phyloP scores from a whole-genome alignment of 352 stramenopile genomes.

The Pythium insidiosum region DNA sequence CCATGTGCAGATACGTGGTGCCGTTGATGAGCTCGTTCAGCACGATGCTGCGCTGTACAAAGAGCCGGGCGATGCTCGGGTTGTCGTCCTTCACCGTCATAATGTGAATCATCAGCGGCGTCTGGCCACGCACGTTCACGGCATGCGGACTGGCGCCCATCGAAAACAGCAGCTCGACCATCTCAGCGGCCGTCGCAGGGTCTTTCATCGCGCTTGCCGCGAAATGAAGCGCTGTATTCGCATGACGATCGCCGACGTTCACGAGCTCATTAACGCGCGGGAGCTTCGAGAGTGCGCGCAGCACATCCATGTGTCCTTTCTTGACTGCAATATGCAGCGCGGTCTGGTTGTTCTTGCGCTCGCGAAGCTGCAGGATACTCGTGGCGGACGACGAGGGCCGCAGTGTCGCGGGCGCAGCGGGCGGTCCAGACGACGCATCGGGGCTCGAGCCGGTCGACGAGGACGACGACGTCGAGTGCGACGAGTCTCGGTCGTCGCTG shows the following conservation, averaged over 20 bases:
- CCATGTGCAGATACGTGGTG: slow-evolving; percentile 82
- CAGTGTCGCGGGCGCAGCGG: too few species aligned
- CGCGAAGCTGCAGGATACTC: slow-evolving; percentile 67
- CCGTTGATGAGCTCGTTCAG: slow-evolving; percentile 69
- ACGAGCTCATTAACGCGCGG: slow-evolving; percentile 59
- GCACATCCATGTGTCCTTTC: slow-evolving; percentile 76
- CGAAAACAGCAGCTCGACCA: slow-evolving; percentile 64
- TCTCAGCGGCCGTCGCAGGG: slow-evolving; percentile 38
- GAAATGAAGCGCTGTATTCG: slow-evolving; percentile 80
- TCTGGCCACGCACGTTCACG: slow-evolving; percentile 77
- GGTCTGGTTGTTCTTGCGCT: slow-evolving; percentile 81
- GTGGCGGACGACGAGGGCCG: slow-evolving; percentile 24
- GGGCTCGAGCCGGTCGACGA: slow-evolving; percentile 24
- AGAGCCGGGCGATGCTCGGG: slow-evolving; percentile 38
- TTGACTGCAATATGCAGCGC: slow-evolving; percentile 78
- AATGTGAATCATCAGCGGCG: slow-evolving; percentile 79
- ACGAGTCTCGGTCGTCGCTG: slow-evolving; percentile 12
- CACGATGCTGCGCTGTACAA: slow-evolving; percentile 35
- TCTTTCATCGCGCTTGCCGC: slow-evolving; percentile 55
- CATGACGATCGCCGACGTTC: slow-evolving; percentile 67
- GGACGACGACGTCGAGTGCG: slow-evolving; percentile 17
- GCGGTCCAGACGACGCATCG: too few species aligned
- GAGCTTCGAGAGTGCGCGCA: slow-evolving; percentile 72
- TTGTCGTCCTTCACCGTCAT: slow-evolving; percentile 61
- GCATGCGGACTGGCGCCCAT: slow-evolving; percentile 50